A percentile compares a stretch with the other conserved stretches of the same genome.
Conservation (phyloP, 768 basidiomycete species). For the Hortiboletus flavorubellus region DNA sequence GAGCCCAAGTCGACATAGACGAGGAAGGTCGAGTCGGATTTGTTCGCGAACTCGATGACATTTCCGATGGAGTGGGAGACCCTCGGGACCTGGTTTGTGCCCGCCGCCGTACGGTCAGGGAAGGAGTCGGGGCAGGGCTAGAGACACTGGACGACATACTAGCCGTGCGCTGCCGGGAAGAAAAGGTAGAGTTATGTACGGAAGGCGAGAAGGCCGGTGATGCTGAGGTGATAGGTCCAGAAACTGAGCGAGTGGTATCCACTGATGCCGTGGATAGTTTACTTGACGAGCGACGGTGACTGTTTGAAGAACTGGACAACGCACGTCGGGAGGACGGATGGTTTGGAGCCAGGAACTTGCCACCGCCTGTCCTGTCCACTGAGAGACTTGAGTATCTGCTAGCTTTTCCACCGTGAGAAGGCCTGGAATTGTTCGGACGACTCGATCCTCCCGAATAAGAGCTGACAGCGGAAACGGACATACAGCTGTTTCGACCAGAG, state of each 20-base stretch:
- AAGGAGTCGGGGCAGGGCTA: constrained; percentile 31
- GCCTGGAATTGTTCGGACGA: constrained; percentile 10
- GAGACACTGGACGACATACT: constrained; percentile 53
- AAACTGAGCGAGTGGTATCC: constrained; percentile 60
- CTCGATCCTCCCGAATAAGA: constrained; percentile 20
- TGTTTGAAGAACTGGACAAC: constrained; percentile 45
- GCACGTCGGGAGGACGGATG: constrained; percentile 44
- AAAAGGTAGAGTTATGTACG: constrained; percentile 63
- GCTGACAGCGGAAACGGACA: constrained; percentile 44
- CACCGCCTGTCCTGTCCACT: constrained; percentile 32
- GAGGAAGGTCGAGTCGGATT: constrained; percentile 39
- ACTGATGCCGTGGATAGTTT: constrained; percentile 45
- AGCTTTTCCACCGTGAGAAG: constrained; percentile 23
- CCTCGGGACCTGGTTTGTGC: constrained; percentile 43
- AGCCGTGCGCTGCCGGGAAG: constrained; percentile 79
- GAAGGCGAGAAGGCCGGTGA: constrained; percentile 30
- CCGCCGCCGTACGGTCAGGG: constrained; percentile 36
- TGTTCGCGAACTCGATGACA: constrained; percentile 49
- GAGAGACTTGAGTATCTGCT: constrained; percentile 32
- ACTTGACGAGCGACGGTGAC: constrained; percentile 52
- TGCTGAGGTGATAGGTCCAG: constrained; percentile 56
- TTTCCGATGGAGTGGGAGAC: constrained; percentile 66
- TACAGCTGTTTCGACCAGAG: constrained; percentile 58
- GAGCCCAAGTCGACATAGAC: constrained; percentile 62
- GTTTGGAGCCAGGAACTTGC: constrained; percentile 46